Base-by-base conservation (phyloP, 371 early-diverging fungal species). In the Coemansia sp. region DNA sequence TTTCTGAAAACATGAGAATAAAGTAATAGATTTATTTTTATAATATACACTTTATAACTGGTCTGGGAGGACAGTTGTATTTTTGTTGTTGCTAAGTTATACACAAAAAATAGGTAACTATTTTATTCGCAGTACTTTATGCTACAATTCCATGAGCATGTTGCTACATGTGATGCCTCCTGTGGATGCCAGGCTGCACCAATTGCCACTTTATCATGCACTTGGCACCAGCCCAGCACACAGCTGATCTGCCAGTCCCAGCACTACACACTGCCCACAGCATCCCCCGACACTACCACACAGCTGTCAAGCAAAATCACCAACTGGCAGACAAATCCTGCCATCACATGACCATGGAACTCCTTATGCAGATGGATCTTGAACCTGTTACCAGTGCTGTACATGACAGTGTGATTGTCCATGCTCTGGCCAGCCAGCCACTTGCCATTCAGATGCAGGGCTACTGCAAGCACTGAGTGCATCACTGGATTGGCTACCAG, bases 171-270 rank as follows among this genome's bases (percentile, higher is more conserved):
- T 3, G 90, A 90, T 0, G 94, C 84, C 70, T 97, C 97, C 59
- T 94, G 93, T 34, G 99, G 99, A 72, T 96, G 92, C 98, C 98
- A 98, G 47, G 88, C 91, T 35, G 87, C 87, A 52, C 86, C 86
- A 66, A 94, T 94, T 41, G 94, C 86, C 5, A 95, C 98, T 62
- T 85, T 84, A 55, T 90, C 89, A 76, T 98, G 99, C 2, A 91
- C 93, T 76, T 94, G 91, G 72, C 93, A 85, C 79, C 91, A 94
- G 20, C 85, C 87, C 34, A 90, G 76, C 2, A 94, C 85, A 61
- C 88, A 85, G 65, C 89, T 83, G n/a, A 93, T 83, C 80, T 94
- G 94, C 94, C 95, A 98, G 68, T 96, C 92, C 98, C 98, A 99
- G 78, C 92, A 87, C 91, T 91, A 94, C 40, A 96, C 82, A 65